phyloP scores from a whole-genome alignment of 2,329 filamentous ascomycete genomes.

The Zopfia rhizophila region DNA sequence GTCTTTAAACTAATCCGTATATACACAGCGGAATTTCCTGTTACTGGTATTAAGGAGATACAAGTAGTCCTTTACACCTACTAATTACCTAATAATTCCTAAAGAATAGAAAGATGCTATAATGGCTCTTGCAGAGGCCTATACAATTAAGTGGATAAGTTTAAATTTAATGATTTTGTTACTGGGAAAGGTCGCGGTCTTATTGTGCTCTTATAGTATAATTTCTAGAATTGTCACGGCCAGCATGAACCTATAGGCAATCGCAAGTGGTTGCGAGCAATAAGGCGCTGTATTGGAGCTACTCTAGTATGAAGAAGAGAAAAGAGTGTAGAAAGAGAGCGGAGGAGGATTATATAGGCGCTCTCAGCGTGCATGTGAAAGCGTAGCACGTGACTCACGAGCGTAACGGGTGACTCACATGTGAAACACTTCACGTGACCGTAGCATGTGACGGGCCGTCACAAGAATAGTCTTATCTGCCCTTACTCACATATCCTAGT shows the following conservation, averaged over 20 bases:
- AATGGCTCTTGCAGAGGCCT: constrained; percentile 25
- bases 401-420: no score
- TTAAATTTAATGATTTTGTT: constrained; percentile 18
- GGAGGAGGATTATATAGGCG: no score
- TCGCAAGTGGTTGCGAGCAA: no score
- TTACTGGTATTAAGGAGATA: constrained; percentile 29
- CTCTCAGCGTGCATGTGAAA: no score
- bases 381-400: no score
- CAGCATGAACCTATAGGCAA: no score
- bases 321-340: no score
- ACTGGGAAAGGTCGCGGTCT: constrained; percentile 17
- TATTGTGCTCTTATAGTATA: constrained; percentile 17
- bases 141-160: constrained; percentile 15
- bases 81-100: constrained; percentile 31
- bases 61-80: constrained; percentile 24
- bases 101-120: constrained; percentile 29
- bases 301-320: no score
- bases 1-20: constrained; percentile 17
- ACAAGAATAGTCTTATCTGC: constrained; percentile 7
- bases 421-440: no score
- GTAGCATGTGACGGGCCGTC: no score
- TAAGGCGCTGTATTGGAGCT: no score
- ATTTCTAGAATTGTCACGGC: no score
- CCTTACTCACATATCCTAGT: constrained; percentile 12
- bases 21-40: constrained; percentile 31